Percentiles rank a stretch among this genome's conserved stretches.
These are phyloP conservation scores for Chloris gayana DNA, from an alignment of 176 grass and related monocot genomes.

Conservation along the genomic window DNA sequence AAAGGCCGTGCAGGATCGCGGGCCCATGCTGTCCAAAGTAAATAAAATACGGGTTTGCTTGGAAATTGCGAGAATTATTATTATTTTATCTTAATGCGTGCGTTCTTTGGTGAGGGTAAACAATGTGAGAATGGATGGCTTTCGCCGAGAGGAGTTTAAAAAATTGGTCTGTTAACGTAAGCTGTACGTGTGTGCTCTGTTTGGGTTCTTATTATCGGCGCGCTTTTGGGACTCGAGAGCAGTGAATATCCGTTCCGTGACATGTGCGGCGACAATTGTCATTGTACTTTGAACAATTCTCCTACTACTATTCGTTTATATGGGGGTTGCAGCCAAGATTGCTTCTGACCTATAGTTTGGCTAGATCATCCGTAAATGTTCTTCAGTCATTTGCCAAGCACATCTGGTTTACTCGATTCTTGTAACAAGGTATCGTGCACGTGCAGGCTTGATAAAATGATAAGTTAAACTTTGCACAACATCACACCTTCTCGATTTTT, in stretches of 20 bases:
- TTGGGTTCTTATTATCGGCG: background rate
- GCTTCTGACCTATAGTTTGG: background rate
- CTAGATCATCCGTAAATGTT: background rate
- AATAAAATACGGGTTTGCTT: background rate
- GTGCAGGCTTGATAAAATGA: no score
- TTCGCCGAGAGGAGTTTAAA: background rate
- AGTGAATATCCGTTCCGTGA: background rate
- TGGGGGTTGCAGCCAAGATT: background rate
- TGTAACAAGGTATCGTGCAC: no score
- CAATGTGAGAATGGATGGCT: background rate
- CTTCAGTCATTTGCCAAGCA: background rate
- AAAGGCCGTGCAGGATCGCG: slow-evolving; percentile 16
- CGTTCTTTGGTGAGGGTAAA: background rate
- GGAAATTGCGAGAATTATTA: background rate
- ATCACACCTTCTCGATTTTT: no score
- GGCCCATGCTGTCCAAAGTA: slow-evolving; percentile 1
- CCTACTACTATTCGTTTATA: background rate
- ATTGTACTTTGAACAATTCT: background rate
- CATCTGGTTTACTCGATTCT: background rate
- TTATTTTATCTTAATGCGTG: no score
- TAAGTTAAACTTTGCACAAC: no score
- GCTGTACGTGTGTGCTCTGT: background rate
- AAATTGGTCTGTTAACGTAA: background rate
- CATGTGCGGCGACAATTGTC: background rate
- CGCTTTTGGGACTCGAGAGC: background rate